Evolutionary conservation across 2,329 filamentous ascomycete genomes (phyloP).

Genomic region (Penicillium sp.): DNA sequence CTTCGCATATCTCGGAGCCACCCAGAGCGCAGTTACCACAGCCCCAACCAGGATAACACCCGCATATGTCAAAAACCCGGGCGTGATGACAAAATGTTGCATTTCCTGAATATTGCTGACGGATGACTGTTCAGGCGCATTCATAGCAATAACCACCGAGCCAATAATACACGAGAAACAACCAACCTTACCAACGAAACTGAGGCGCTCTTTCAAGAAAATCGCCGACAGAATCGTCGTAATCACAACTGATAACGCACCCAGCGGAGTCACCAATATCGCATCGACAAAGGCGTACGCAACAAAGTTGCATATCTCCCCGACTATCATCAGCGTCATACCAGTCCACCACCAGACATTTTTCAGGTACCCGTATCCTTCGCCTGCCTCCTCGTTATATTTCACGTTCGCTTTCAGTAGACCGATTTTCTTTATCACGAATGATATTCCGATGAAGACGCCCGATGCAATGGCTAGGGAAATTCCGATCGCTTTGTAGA

Average conservation of each 20-base stretch:
- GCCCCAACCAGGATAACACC: conserved; percentile 80
- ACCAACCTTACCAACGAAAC: conserved; percentile 92
- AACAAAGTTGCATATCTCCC: conserved; percentile 96
- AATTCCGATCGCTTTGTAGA: conserved; percentile 87
- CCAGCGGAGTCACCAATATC: conserved; percentile 90
- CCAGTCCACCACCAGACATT: conserved; percentile 94
- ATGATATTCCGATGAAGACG: conserved; percentile 90
- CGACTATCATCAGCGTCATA: conserved; percentile 96
- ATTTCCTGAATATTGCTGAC: conserved; percentile 90
- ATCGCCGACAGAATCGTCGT: conserved; percentile 90
- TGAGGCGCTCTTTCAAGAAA: conserved; percentile 92
- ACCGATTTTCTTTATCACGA: conserved; percentile 93
- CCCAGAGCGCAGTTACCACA: conserved; percentile 74
- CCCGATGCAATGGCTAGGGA: conserved; percentile 84
- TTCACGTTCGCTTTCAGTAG: conserved; percentile 91
- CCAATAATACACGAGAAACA: conserved; percentile 96
- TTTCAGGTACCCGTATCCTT: conserved; percentile 96
- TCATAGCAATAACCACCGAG: conserved; percentile 90
- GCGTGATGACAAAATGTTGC: conserved; percentile 82
- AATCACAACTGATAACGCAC: conserved; percentile 89
- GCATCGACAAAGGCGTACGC: conserved; percentile 97
- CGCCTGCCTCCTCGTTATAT: conserved; percentile 92
- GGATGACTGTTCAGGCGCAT: conserved; percentile 83
- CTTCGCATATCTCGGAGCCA: conserved; percentile 86
- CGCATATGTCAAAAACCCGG: conserved; percentile 83